phyloP scores from a whole-genome alignment of 1,284 basidiomycete genomes.

The Moesziomyces sp. region DNA sequence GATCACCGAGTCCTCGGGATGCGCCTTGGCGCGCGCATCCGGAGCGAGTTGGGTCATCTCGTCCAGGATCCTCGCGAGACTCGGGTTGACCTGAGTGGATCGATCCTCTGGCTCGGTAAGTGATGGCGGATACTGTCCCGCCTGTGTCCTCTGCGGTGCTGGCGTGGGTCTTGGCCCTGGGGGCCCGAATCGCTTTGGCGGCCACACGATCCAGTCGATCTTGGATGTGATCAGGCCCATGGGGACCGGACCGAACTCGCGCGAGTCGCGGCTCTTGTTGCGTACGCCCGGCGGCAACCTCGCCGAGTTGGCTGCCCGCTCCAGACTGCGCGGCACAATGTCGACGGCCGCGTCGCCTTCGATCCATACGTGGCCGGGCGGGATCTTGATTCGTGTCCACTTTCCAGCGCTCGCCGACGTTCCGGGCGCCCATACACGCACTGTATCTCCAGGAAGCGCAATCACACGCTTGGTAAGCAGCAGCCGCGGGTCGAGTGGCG shows the following conservation, averaged over 20 bases:
- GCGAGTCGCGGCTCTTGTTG: conserved; percentile 68
- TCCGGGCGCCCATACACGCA: conserved; percentile 63
- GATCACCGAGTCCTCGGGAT: conserved; percentile 44
- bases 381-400: conserved; percentile 53
- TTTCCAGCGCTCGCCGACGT: conserved; percentile 8
- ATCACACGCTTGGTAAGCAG: conserved; percentile 72
- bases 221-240: conserved; percentile 69
- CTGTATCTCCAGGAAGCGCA: conserved; percentile 71
- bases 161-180: conserved; percentile 33
- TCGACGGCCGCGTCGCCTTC: conserved; percentile 71
- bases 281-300: not conserved
- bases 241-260: conserved; percentile 72
- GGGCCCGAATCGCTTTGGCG: conserved; percentile 58
- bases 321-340: conserved; percentile 23
- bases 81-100: conserved; percentile 41
- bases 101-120: conserved; percentile 7
- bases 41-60: conserved; percentile 26
- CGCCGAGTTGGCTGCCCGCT: conserved; percentile 23
- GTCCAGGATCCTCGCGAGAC: conserved; percentile 36
- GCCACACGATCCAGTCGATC: conserved; percentile 70
- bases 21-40: conserved; percentile 15
- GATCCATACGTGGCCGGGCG: conserved; percentile 70
- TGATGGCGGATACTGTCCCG: conserved; percentile 19
- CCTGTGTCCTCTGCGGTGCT: not conserved
- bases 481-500: conserved; percentile 70